phyloP scores from a whole-genome alignment of 495 filamentous ascomycete species.

The Aspergillus indologenus region DNA sequence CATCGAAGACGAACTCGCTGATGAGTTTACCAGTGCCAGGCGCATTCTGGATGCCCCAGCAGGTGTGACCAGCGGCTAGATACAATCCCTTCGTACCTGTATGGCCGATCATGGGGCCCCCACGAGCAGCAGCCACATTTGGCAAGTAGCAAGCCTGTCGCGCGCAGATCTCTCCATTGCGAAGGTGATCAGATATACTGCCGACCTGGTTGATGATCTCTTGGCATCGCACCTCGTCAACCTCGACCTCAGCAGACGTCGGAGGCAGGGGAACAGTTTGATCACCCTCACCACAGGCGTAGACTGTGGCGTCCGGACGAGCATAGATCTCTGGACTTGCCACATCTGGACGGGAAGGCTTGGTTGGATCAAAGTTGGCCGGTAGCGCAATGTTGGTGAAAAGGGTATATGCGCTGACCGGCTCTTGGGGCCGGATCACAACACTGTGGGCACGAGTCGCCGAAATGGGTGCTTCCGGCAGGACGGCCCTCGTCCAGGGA shows the following conservation, averaged over 20 bases:
- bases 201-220: constrained; percentile 82
- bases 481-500: constrained; percentile 78
- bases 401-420: constrained; percentile 81
- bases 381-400: constrained; percentile 89
- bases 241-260: constrained; percentile 71
- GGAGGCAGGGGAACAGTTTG: constrained; percentile 68
- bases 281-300: constrained; percentile 92
- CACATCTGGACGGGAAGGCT: constrained; percentile 52
- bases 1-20: constrained; percentile 81
- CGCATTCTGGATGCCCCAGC: constrained; percentile 97
- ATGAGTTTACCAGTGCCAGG: constrained; percentile 88
- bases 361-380: constrained; percentile 48
- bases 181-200: constrained; percentile 71
- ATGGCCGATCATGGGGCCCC: constrained; percentile 74
- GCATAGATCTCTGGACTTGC: constrained; percentile 93
- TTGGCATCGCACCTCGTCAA: constrained; percentile 75
- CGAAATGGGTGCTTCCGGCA: constrained; percentile 73
- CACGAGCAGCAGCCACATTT: constrained; percentile 59
- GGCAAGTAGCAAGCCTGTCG: constrained; percentile 95
- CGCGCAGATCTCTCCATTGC: constrained; percentile 70
- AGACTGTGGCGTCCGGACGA: constrained; percentile 82
- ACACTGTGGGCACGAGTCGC: constrained; percentile 87
- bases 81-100: constrained; percentile 74
- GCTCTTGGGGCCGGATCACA: constrained; percentile 67
- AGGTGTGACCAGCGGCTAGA: constrained; percentile 88